Evolutionary conservation across 768 basidiomycete species (phyloP), one percentile per base, ranked within the genome.

Genomic region (Rhodosporidiobolus odoratus): DNA sequence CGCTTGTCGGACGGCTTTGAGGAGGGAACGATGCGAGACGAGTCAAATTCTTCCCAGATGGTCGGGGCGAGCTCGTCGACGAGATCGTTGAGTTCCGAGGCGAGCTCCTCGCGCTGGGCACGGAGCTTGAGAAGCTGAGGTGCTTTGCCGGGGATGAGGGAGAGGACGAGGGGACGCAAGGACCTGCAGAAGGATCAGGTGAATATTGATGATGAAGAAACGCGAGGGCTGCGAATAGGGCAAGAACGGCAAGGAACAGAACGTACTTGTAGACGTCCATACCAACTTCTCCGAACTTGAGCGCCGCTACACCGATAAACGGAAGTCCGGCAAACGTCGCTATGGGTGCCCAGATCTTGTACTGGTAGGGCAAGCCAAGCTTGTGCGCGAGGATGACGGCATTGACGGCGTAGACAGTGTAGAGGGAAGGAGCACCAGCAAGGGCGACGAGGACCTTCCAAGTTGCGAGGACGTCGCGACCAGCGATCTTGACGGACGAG

Each of bases 271-370:
- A 83, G 35, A 98, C 92, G 76, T 98, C 95, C 86, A 96, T 88
- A 32, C 94, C 95, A 41, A 94, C 95, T 79, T 98, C 95, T 52
- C 95, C 95, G 76, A 98, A 98, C 80, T 96, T 95, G 62, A 98
- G 84, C 10, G 95, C 91, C 9, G 92, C 91, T 77, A 89, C 91
- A 65, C 90, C 93, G 83, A 95, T 88, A 79, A 91, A 86, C 21
- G 95, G 95, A 38, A 97, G 80, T 3, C 86, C 82, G 27, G 85
- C 81, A 66, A 90, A 82, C 65, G 92, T 87, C 15, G 90, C 77
- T 75, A 93, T 84, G 0, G 95, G 95, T 4, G 91, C 89, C 81
- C 84, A 86, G 32, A 91, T 80, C 71, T 83, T 84, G 84, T 87
- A 88, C 69, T 82, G 81, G 43, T 86, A 69, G 9, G 90, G 84